Conservation (phyloP, 192 early-diverging fungal genomes). For the Coemansia erecta region DNA sequence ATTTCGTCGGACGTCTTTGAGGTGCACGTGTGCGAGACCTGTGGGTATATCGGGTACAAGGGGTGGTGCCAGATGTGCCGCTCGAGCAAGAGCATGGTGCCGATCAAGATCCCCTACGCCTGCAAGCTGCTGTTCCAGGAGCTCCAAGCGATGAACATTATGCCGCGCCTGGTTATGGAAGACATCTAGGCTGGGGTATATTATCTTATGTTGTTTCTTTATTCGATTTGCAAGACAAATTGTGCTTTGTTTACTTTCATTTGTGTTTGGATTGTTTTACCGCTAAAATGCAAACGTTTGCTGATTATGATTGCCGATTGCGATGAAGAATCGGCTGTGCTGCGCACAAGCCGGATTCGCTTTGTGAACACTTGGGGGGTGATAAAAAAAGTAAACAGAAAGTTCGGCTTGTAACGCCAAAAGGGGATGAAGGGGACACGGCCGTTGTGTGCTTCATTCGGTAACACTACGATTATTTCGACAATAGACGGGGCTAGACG, state of each 20-base stretch:
- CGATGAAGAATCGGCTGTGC: too few relatives aligned
- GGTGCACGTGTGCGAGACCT: constrained; percentile 84
- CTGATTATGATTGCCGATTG: not conserved
- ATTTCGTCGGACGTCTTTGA: constrained; percentile 92
- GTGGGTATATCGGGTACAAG: constrained; percentile 86
- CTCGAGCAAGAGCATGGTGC: constrained; percentile 76
- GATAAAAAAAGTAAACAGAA: too few relatives aligned
- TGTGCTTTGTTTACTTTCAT: too few relatives aligned
- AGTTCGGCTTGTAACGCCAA: too few relatives aligned
- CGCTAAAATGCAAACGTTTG: not conserved
- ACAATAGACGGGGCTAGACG: too few relatives aligned
- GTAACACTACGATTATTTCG: too few relatives aligned
- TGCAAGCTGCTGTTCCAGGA: constrained; percentile 98
- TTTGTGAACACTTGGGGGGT: too few relatives aligned
- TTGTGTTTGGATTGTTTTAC: not conserved
- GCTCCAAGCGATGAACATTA: constrained; percentile 93
- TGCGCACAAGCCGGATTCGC: too few relatives aligned
- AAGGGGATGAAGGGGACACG: too few relatives aligned
- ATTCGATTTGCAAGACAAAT: not conserved
- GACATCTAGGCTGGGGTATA: constrained; percentile 31
- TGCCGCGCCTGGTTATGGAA: constrained; percentile 70
- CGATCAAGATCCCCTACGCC: constrained; percentile 96
- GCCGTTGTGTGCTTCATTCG: too few relatives aligned
- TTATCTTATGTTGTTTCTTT: constrained; percentile 4
- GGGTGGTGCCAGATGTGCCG: constrained; percentile 95